phyloP scores from a whole-genome alignment of 1,284 basidiomycete genomes.

The Tilletia indica region DNA sequence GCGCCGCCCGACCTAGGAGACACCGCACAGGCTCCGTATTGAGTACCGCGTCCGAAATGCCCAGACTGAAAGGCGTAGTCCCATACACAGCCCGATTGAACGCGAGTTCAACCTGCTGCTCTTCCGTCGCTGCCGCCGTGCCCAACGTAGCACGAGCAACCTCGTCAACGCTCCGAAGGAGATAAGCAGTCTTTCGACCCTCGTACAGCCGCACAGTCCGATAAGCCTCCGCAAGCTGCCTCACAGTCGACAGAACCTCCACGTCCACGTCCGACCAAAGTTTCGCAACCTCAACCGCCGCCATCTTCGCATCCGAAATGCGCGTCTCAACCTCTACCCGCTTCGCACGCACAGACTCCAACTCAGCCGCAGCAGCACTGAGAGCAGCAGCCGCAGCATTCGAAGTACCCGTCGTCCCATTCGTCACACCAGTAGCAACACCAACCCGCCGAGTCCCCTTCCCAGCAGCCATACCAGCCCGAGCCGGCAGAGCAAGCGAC shows the following conservation, averaged over 20 bases:
- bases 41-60: slow-evolving; percentile 17
- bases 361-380: neutral
- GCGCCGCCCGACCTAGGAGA: slow-evolving; percentile 41
- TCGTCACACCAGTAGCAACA: neutral
- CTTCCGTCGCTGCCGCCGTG: neutral
- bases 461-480: neutral
- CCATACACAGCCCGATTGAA: neutral
- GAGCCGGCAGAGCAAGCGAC: neutral
- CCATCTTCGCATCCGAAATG: slow-evolving; percentile 17
- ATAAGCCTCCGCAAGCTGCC: slow-evolving; percentile 44
- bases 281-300: neutral
- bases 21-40: slow-evolving; percentile 37
- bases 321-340: slow-evolving; percentile 23
- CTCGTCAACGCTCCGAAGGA: slow-evolving; percentile 20
- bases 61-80: neutral
- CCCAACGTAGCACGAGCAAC: neutral
- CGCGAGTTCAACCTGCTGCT: slow-evolving; percentile 1
- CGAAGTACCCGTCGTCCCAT: slow-evolving; percentile 26
- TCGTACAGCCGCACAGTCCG: slow-evolving; percentile 37
- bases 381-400: slow-evolving; percentile 20
- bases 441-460: neutral
- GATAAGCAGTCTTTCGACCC: slow-evolving; percentile 32
- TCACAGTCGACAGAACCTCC: slow-evolving; percentile 31
- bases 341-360: slow-evolving; percentile 8
- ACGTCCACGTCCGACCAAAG: slow-evolving; percentile 30